phyloP scores from a whole-genome alignment of 73 alveolate genomes.

The Symbiodinium natans region DNA sequence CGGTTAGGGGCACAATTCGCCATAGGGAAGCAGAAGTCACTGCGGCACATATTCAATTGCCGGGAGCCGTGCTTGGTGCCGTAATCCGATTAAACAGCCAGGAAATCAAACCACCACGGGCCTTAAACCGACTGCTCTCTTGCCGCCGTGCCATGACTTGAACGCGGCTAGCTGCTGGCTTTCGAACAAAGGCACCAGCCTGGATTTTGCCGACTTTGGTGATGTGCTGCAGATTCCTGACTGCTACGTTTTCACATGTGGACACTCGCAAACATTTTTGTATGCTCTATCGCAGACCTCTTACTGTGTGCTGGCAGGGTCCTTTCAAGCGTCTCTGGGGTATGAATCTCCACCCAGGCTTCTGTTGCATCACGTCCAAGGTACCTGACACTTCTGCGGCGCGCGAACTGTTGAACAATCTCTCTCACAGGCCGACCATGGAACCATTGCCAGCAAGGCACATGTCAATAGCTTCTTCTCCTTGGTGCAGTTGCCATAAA shows the following conservation, averaged over 20 bases:
- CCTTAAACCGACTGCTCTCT: neutral
- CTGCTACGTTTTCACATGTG: no score
- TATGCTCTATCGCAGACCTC: no score
- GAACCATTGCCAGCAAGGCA: neutral
- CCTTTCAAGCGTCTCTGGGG: conserved; percentile 68
- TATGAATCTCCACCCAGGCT: conserved; percentile 91
- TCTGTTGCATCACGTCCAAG: conserved; percentile 84
- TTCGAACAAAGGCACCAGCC: neutral
- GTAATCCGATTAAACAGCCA: conserved; percentile 15
- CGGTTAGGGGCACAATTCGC: no score
- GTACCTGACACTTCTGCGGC: conserved; percentile 40
- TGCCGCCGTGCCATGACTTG: neutral
- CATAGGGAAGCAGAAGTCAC: no score
- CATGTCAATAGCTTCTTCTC: conserved; percentile 66
- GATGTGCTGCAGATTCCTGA: conserved; percentile 87
- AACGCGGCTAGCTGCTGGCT: neutral
- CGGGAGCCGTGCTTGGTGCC: neutral
- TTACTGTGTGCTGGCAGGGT: neutral
- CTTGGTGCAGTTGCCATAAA: neutral
- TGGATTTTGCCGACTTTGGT: conserved; percentile 69
- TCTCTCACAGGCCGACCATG: neutral
- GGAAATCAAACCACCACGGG: conserved; percentile 28
- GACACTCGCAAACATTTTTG: no score
- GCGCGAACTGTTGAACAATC: no score
- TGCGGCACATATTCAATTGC: no score